Conservation (phyloP, 768 basidiomycete species). For the Paxillus ammoniavirescens region DNA sequence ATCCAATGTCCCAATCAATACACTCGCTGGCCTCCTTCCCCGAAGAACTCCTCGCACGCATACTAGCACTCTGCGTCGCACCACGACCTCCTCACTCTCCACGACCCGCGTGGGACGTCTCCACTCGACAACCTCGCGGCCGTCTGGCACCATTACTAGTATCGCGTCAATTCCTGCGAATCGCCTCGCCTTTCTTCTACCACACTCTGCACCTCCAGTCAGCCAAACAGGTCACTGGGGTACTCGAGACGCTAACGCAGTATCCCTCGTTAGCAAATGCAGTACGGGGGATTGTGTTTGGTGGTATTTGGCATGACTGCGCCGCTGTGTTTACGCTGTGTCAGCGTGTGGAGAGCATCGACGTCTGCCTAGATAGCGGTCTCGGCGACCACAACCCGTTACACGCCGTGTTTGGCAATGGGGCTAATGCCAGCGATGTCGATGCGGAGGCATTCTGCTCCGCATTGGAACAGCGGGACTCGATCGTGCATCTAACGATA, state of each 20-base stretch:
- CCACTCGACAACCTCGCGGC: conserved; percentile 14
- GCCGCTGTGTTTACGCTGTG: conserved; percentile 36
- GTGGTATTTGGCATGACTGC: conserved; percentile 40
- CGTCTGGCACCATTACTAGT: conserved; percentile 48
- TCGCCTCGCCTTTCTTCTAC: conserved; percentile 58
- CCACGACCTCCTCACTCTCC: conserved; percentile 17
- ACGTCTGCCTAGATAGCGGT: conserved; percentile 32
- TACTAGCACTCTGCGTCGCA: conserved; percentile 35
- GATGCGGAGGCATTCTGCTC: conserved; percentile 38
- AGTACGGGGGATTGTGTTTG: conserved; percentile 43
- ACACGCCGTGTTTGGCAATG: background rate
- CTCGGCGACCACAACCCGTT: background rate
- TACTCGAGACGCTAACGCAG: conserved; percentile 36
- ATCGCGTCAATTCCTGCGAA: conserved; percentile 51
- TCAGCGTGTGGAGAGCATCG: conserved; percentile 38
- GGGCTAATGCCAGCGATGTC: background rate
- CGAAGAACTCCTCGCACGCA: conserved; percentile 47
- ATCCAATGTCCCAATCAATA: background rate
- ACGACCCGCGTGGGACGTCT: conserved; percentile 25
- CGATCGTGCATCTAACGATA: conserved; percentile 47
- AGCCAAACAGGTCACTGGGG: conserved; percentile 35
- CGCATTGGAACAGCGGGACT: conserved; percentile 37
- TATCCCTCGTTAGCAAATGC: conserved; percentile 38
- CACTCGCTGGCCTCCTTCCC: conserved; percentile 32
- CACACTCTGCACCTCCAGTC: conserved; percentile 46